These are phyloP conservation scores for Angophora floribunda DNA, from an alignment of 345 rosid species.

Conservation along the genomic window DNA sequence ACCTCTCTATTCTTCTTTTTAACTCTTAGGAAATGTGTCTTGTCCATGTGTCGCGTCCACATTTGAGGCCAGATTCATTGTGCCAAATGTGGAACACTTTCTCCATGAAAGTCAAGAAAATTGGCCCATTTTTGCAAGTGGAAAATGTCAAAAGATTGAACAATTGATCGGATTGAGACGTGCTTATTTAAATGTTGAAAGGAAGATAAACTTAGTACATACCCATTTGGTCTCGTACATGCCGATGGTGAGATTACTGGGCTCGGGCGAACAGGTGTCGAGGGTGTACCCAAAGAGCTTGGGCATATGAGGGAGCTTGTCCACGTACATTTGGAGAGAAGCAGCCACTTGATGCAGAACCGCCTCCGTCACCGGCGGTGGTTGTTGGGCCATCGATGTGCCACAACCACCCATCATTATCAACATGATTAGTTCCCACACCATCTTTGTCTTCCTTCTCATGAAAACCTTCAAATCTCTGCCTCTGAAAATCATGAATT, in stretches of 20 bases:
- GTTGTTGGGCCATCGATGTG: background rate
- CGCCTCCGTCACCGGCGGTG: background rate
- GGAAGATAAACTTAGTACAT: background rate
- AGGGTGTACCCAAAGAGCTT: background rate
- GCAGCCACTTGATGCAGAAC: background rate
- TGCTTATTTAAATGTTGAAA: background rate
- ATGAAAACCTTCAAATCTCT: background rate
- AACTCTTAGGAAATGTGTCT: background rate
- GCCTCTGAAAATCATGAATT: background rate
- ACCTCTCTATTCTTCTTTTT: background rate
- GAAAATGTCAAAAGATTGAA: background rate
- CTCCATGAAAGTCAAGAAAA: background rate
- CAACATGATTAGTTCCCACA: background rate
- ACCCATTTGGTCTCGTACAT: slow-evolving; percentile 12
- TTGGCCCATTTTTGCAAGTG: background rate
- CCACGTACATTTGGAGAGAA: slow-evolving; percentile 2
- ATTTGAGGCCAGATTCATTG: too few relatives aligned
- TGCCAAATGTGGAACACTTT: too few relatives aligned
- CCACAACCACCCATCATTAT: background rate
- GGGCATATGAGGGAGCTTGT: slow-evolving; percentile 7
- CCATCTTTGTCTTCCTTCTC: background rate
- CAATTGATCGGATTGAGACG: background rate
- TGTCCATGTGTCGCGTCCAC: too few relatives aligned
- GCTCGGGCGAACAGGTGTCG: background rate
- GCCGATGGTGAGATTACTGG: slow-evolving; percentile 1